Base-by-base conservation (phyloP, 352 stramenopile species). In the Peronospora tabacina region DNA sequence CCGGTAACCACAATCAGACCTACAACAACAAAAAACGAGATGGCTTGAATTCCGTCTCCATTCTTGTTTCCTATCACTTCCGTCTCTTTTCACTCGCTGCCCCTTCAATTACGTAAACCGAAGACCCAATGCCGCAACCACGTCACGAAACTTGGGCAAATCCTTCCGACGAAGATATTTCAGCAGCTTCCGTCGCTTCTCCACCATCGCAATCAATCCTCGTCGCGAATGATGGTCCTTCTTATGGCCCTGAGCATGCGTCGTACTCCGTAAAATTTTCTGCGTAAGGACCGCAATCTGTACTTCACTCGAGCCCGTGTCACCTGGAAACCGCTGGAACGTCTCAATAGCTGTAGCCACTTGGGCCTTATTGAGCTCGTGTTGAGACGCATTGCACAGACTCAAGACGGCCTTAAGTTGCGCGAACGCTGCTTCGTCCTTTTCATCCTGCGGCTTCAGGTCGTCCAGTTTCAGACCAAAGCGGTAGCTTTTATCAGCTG, bases 161-260 rank as follows among this genome's bases (percentile, higher is more conserved):
- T 93, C 79, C 66, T 90, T 72, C 29, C 80, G 72, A 30, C 79
- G 79, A 64, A 93, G 53, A 61, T 90, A 93, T 66, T 89, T 85
- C 49, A 93, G 72, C 41, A 93, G 61, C 64, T 90, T 93, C 61
- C 79, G 79, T 57, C 82, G 75, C 63, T 87, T 86, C 64, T 87
- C 69, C 33, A 93, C 80, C 82, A 93, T 88, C 16, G 80, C 75
- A 33, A 90, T 87, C 16, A 93, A 69, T 2, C 82, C 82, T 54
- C 82, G 79, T 55, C 79, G 72, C 59, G 82, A 93, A 70, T 93
- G 82, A 50, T 90, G 79, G 64, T 93, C 82, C 61, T 93, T 87
- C 79, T 90, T 90, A 68, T 93, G 69, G 17, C 52, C 52, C 55
- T 83, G 70, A 24, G 81, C 77, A 68, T 93, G 82, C 12, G 72